Base-by-base conservation (phyloP, 192 early-diverging fungal genomes). In the Mortierella claussenii region DNA sequence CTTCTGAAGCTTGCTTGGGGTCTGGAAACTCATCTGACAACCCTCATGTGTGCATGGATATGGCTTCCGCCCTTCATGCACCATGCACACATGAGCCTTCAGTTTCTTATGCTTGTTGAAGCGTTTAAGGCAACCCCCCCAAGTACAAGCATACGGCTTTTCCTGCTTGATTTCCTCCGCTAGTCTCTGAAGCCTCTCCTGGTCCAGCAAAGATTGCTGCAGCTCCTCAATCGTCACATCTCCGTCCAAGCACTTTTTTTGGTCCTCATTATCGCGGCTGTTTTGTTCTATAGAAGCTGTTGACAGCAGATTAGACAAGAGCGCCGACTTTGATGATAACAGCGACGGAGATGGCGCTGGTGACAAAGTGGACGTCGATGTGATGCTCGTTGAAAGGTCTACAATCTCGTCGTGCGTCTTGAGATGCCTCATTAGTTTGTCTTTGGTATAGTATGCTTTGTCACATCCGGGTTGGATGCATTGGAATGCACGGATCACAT, bases 41-140 rank as follows among this genome's bases (percentile, higher is more conserved):
- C 58, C 74, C 10, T 71, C 65, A 15, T 57, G 33, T 1, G 61
- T 53, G 37, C 83, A 85, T 15, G 74, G 78, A 33, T 74, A 69
- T 0, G 78, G 80, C 55, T 74, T 71, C 45, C 71, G 54, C 40
- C 75, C 69, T 31, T 79, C 73, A 43, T 85, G 83, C 20, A 46
- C 65, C 17, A 68, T 62, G 40, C 69, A 79, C 15, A 80, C 58
- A 50, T 85, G 83, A 27, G 65, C 60, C 32, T 78, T 73, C 34
- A 85, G 48, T 44, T 80, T 73, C 56, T 65, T 65, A 40, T 56
- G 61, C 36, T 85, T 80, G 3, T 42, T 47, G 53, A 80, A 85
- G 1, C 67, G 56, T 51, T 68, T 53, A 2, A 26, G 24, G 33
- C 83, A 85, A 2, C 74, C 80, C 23, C 64, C 68, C 73, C 79